These are phyloP conservation scores for Dicorynia guianensis DNA, from an alignment of 306 rosid genomes.

Conservation along the genomic window DNA sequence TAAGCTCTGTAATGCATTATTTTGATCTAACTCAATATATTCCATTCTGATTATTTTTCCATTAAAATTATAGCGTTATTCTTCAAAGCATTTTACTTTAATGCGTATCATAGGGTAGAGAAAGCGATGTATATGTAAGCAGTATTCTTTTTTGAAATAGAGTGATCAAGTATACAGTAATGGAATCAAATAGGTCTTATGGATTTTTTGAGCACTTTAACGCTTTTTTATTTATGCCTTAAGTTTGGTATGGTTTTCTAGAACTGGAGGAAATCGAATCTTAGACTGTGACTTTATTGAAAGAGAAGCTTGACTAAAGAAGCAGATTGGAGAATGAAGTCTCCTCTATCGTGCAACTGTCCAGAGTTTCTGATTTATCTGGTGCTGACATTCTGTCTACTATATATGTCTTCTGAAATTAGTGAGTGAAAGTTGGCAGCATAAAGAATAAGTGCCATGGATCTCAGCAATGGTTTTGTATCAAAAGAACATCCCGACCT, in stretches of 20 bases:
- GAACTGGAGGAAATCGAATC: conserved; percentile 37
- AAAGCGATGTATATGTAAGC: not conserved
- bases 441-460: conserved; percentile 52
- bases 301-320: conserved; percentile 24
- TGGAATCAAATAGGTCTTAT: conserved; percentile 1
- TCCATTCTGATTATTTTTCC: not conserved
- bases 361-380: not conserved
- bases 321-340: conserved; percentile 35
- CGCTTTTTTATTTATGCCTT: not conserved
- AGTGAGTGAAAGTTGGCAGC: conserved; percentile 29
- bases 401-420: conserved; percentile 27
- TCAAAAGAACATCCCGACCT: conserved; percentile 59
- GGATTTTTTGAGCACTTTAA: not conserved
- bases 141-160: not conserved
- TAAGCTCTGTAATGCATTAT: not conserved
- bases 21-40: not conserved
- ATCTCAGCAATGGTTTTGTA: conserved; percentile 50
- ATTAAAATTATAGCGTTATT: not conserved
- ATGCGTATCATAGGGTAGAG: not conserved
- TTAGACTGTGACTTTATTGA: not conserved
- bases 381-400: conserved; percentile 30
- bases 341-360: conserved; percentile 12
- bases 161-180: not conserved
- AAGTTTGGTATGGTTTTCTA: conserved; percentile 35
- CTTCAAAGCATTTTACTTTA: not conserved